Evolutionary conservation across 1,284 basidiomycete species (phyloP).

Genomic region (Sanguinoderma infundibulare): DNA sequence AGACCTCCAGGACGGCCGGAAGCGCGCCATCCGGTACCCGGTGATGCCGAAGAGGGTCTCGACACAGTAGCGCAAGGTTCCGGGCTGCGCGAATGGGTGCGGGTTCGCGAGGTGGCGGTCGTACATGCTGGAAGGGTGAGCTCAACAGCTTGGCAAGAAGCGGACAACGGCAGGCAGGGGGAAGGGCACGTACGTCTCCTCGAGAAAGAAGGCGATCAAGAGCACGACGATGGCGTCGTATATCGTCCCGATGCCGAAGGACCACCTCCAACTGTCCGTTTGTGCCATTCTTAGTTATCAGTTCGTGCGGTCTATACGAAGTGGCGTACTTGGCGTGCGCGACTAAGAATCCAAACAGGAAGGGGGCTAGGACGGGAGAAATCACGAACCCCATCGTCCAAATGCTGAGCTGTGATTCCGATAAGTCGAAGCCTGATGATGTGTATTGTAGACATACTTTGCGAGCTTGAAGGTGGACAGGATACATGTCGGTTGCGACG

Average conservation of each 20-base stretch:
- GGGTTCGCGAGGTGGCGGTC: slow-evolving; percentile 64
- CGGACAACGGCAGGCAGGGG: background rate
- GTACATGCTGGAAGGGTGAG: slow-evolving; percentile 52
- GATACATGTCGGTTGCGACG: slow-evolving; percentile 69
- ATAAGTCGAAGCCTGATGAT: background rate
- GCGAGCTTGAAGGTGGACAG: slow-evolving; percentile 75
- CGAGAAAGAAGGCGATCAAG: slow-evolving; percentile 58
- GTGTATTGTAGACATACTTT: slow-evolving; percentile 46
- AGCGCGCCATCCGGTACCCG: slow-evolving; percentile 61
- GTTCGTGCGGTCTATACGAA: background rate
- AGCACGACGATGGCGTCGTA: slow-evolving; percentile 58
- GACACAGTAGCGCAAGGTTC: slow-evolving; percentile 57
- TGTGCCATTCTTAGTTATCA: no score
- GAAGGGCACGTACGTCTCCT: slow-evolving; percentile 59
- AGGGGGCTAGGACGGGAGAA: slow-evolving; percentile 68
- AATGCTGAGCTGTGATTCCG: slow-evolving; percentile 52
- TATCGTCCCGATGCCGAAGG: slow-evolving; percentile 68
- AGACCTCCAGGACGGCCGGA: slow-evolving; percentile 56
- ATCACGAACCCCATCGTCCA: slow-evolving; percentile 75
- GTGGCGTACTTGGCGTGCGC: slow-evolving; percentile 50
- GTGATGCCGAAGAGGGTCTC: slow-evolving; percentile 70
- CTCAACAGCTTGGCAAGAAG: background rate
- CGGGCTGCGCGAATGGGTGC: slow-evolving; percentile 35
- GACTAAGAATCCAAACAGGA: slow-evolving; percentile 70
- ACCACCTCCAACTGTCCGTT: slow-evolving; percentile 62